Conservation (phyloP, 2,329 filamentous ascomycete species). For the Aspergillus pseudonomiae region DNA sequence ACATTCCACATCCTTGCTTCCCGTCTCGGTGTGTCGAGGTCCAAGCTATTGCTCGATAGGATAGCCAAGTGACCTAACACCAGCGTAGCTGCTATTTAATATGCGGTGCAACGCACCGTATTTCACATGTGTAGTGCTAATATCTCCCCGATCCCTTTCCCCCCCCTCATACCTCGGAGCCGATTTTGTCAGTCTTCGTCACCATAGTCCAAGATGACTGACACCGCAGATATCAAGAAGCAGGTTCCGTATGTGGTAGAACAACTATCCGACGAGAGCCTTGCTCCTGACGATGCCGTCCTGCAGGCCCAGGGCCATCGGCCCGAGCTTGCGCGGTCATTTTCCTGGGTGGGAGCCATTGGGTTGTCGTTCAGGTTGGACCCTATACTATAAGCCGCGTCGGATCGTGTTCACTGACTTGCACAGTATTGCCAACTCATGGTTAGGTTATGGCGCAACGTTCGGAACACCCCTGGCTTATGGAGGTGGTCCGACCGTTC, state of each 20-base stretch:
- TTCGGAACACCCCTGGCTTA: slow-evolving; percentile 23
- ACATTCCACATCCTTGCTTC: slow-evolving; percentile 8
- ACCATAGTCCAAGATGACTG: slow-evolving; percentile 4
- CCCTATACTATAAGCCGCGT: background rate
- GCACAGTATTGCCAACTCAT: slow-evolving; percentile 33
- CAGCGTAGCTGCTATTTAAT: slow-evolving; percentile 4
- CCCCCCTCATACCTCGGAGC: background rate
- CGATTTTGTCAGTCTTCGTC: slow-evolving; percentile 2
- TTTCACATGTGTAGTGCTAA: slow-evolving; percentile 4
- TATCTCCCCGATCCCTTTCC: slow-evolving; percentile 1
- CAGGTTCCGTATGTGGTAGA: slow-evolving; percentile 1
- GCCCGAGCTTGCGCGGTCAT: slow-evolving; percentile 20
- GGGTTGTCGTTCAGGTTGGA: slow-evolving; percentile 26
- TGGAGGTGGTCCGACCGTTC: slow-evolving; percentile 28
- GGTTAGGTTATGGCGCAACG: slow-evolving; percentile 31
- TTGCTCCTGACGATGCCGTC: slow-evolving; percentile 7
- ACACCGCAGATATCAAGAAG: slow-evolving; percentile 2
- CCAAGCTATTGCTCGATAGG: background rate
- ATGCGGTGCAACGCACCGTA: slow-evolving; percentile 1
- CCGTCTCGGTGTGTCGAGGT: background rate
- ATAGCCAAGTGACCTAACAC: background rate
- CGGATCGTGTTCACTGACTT: background rate
- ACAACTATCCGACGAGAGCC: slow-evolving; percentile 1
- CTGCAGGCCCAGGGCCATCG: slow-evolving; percentile 14
- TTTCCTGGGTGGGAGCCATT: slow-evolving; percentile 26